These are phyloP conservation scores for Metschnikowia lochheadii DNA, from an alignment of 805 yeast genomes.

Conservation along the genomic window DNA sequence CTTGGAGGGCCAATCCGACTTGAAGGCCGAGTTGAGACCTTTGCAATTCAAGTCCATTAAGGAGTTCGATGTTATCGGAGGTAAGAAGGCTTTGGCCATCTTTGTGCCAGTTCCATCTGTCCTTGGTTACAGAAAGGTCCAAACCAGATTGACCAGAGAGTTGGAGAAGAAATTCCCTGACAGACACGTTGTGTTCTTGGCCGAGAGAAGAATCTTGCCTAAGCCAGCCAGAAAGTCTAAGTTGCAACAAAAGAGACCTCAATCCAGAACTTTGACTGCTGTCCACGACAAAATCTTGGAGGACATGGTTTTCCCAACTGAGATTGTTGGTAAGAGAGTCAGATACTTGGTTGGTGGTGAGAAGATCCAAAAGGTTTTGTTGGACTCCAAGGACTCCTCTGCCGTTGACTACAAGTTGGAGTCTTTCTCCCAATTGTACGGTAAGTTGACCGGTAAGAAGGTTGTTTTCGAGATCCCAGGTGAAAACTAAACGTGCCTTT, in stretches of 20 bases:
- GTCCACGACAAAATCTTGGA: slow-evolving; percentile 98
- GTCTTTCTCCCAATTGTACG: slow-evolving; percentile 98
- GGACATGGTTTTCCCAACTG: slow-evolving; percentile 99
- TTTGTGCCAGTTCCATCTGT: slow-evolving; percentile 97
- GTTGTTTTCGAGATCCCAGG: slow-evolving; percentile 90
- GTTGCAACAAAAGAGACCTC: slow-evolving; percentile 98
- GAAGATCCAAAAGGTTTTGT: slow-evolving; percentile 95
- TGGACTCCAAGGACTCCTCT: slow-evolving; percentile 96
- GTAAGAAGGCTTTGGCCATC: slow-evolving; percentile 97
- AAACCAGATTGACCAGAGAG: slow-evolving; percentile 96
- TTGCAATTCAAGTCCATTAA: slow-evolving; percentile 98
- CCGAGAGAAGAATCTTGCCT: slow-evolving; percentile 99
- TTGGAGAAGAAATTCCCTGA: slow-evolving; percentile 99
- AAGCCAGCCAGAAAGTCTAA: slow-evolving; percentile 96
- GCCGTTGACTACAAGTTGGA: slow-evolving; percentile 98
- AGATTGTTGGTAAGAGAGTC: slow-evolving; percentile 98
- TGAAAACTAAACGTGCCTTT: slow-evolving; percentile 33
- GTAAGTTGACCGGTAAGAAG: slow-evolving; percentile 98
- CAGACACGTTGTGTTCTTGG: slow-evolving; percentile 98
- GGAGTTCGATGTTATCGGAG: slow-evolving; percentile 97
- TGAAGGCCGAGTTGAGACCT: slow-evolving; percentile 97
- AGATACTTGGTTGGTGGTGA: slow-evolving; percentile 98
- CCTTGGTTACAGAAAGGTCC: slow-evolving; percentile 93
- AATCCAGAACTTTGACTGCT: slow-evolving; percentile 98
- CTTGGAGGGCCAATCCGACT: slow-evolving; percentile 93